Conservation (phyloP, 257 asterid genomes). For the Solanum corneliomulleri region DNA sequence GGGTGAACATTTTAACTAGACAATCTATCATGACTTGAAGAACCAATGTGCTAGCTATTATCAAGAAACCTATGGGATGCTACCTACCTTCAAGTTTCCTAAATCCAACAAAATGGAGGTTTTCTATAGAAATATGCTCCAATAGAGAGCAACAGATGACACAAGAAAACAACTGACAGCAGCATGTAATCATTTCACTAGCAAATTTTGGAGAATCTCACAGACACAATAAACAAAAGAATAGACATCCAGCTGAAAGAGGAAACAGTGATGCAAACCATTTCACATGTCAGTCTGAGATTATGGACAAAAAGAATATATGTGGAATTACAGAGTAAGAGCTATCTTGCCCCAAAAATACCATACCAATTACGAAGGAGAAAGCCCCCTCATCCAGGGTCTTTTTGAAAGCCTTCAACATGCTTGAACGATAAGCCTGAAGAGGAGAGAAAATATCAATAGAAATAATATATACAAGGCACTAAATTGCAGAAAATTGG, state of each 20-base stretch:
- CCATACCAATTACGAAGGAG: conserved; percentile 93
- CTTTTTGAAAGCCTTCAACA: conserved; percentile 97
- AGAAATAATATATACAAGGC: not conserved
- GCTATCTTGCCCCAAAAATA: not conserved
- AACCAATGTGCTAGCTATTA: conserved; percentile 9
- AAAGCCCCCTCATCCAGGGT: conserved; percentile 94
- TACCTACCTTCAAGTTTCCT: not conserved
- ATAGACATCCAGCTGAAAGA: not conserved
- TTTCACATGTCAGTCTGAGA: not conserved
- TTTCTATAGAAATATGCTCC: not conserved
- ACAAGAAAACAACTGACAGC: not conserved
- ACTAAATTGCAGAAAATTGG: not conserved
- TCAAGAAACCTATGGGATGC: conserved; percentile 6
- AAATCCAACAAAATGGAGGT: not conserved
- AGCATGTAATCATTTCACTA: not conserved
- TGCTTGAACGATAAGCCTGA: conserved; percentile 97
- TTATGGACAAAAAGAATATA: not conserved
- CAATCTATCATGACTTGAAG: conserved; percentile 14
- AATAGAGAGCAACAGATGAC: not conserved
- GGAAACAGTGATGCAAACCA: not conserved
- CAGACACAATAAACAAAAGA: not conserved
- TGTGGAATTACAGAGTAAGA: not conserved
- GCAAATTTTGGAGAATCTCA: not conserved
- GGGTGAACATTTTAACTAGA: conserved; percentile 28
- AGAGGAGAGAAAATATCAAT: not conserved